A percentile compares a stretch with the other conserved stretches of the same genome.
phyloP scores from a whole-genome alignment of 768 basidiomycete genomes.

The Leccinum ochraceum region DNA sequence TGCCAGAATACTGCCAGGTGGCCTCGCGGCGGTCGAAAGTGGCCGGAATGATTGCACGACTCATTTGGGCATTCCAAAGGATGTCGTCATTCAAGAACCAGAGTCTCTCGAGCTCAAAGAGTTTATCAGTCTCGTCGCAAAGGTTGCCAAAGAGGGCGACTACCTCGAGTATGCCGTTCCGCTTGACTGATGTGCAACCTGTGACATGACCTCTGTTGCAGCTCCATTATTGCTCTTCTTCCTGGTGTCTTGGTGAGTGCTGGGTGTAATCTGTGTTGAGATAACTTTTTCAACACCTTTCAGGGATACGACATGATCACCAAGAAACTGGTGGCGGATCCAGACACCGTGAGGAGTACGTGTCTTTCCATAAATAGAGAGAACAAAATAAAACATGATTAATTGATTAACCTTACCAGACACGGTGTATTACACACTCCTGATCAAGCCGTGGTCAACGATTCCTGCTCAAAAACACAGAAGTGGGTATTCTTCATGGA shows the following conservation, averaged over 20 bases:
- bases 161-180: slow-evolving; percentile 8
- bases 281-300: neutral
- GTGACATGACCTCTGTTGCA: neutral
- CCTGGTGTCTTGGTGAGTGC: slow-evolving; percentile 10
- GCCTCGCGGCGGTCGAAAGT: neutral
- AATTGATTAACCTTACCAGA: neutral
- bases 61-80: neutral
- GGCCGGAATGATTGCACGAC: neutral
- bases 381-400: too few species aligned
- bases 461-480: neutral
- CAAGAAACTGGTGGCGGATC: neutral
- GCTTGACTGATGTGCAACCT: neutral
- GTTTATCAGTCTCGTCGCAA: neutral
- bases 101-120: neutral
- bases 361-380: too few species aligned
- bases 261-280: neutral
- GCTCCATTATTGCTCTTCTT: slow-evolving; percentile 1
- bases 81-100: neutral
- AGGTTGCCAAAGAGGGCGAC: neutral
- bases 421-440: neutral
- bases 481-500: neutral
- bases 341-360: slow-evolving; percentile 6
- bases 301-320: slow-evolving; percentile 6
- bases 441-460: slow-evolving; percentile 1
- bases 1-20: neutral